These are phyloP conservation scores for Ogataea neopini DNA, from an alignment of 805 yeast species.

Conservation along the genomic window DNA sequence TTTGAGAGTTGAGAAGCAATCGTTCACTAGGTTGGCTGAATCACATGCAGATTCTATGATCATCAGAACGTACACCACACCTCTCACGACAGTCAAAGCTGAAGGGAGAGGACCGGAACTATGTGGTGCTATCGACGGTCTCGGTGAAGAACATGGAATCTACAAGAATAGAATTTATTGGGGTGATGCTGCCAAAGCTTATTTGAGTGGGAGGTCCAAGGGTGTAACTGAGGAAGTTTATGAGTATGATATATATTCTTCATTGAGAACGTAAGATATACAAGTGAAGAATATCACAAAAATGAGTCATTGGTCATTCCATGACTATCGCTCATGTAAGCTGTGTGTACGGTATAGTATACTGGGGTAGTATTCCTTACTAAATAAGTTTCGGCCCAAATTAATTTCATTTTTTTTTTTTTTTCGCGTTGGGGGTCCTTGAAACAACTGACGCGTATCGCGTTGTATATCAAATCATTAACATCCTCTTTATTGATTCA, in stretches of 20 bases:
- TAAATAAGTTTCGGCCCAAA: too few species aligned
- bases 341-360: neutral
- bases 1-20: slow-evolving; percentile 62
- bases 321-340: too few species aligned
- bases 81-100: slow-evolving; percentile 46
- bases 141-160: slow-evolving; percentile 56
- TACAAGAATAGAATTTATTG: slow-evolving; percentile 68
- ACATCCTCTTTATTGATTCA: neutral
- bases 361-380: too few species aligned
- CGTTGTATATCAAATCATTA: neutral
- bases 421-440: slow-evolving; percentile 1
- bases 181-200: slow-evolving; percentile 63
- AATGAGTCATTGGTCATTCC: too few species aligned
- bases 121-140: slow-evolving; percentile 61
- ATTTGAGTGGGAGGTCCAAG: slow-evolving; percentile 38
- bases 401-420: neutral
- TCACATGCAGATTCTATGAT: slow-evolving; percentile 49
- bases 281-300: too few species aligned
- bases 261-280: neutral
- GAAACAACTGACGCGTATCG: neutral
- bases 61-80: slow-evolving; percentile 58
- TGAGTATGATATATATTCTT: slow-evolving; percentile 21
- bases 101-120: slow-evolving; percentile 50
- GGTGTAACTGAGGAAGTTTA: slow-evolving; percentile 34
- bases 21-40: slow-evolving; percentile 52